Evolutionary conservation across 768 basidiomycete genomes (phyloP).

Genomic region (Cantharellus anzutake): DNA sequence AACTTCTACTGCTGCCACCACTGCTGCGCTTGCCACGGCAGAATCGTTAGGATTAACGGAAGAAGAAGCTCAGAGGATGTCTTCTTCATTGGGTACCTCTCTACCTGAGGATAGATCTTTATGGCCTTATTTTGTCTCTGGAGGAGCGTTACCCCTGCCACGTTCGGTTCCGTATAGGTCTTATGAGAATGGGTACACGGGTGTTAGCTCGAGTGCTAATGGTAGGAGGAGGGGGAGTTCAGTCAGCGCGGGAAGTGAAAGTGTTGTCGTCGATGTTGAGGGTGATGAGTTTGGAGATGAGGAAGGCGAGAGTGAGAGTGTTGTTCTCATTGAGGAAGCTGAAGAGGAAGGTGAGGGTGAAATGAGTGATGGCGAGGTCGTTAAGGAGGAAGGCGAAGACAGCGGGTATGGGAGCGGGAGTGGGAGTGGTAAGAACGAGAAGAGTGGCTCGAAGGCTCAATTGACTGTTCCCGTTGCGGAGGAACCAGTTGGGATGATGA

Average conservation of each 20-base stretch:
- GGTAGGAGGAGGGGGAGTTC: slow-evolving; percentile 7
- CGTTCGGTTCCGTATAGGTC: not conserved
- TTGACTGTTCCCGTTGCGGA: no score
- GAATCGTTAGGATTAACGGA: not conserved
- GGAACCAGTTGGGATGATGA: no score
- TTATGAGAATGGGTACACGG: not conserved
- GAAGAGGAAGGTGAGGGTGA: slow-evolving; percentile 1
- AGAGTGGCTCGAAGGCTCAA: no score
- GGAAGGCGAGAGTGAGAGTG: not conserved
- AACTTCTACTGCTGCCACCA: not conserved
- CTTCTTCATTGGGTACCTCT: slow-evolving; percentile 29
- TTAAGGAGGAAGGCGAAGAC: not conserved
- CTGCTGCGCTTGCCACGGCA: not conserved
- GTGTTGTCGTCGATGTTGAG: slow-evolving; percentile 3
- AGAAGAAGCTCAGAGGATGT: not conserved
- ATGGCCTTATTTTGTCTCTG: slow-evolving; percentile 69
- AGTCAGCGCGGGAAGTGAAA: slow-evolving; percentile 4
- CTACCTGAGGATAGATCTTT: slow-evolving; percentile 86
- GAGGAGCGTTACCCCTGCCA: slow-evolving; percentile 7
- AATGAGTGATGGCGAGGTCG: slow-evolving; percentile 4
- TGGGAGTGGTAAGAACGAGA: no score
- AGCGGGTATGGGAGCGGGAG: no score
- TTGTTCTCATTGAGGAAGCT: not conserved
- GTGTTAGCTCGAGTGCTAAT: slow-evolving; percentile 4
- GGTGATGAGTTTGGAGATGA: not conserved